Conservation (phyloP, 257 asterid genomes). For the Cordia subcordata region DNA sequence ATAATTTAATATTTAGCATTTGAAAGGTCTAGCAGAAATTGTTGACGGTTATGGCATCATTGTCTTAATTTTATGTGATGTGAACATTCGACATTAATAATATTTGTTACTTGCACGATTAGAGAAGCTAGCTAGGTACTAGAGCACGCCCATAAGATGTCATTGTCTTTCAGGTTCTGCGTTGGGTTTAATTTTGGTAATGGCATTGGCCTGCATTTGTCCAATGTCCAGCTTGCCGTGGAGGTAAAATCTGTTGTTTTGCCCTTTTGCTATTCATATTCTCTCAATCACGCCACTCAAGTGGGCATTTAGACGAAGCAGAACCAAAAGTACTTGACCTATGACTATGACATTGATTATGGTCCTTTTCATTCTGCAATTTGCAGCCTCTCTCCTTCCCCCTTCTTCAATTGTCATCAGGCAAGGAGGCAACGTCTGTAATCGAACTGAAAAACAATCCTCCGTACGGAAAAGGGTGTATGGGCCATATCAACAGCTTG, state of each 20-base stretch:
- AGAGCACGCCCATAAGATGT: conserved; percentile 2
- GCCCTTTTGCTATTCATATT: conserved; percentile 13
- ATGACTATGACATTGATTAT: neutral
- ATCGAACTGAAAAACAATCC: neutral
- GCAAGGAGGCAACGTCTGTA: conserved; percentile 8
- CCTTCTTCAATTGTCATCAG: conserved; percentile 3
- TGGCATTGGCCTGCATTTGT: neutral
- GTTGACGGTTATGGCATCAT: conserved; percentile 6
- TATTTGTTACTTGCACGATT: conserved; percentile 31
- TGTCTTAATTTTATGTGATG: conserved; percentile 24
- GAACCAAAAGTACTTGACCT: neutral
- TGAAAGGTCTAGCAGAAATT: conserved; percentile 2
- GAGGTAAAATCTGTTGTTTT: conserved; percentile 6
- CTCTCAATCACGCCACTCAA: conserved; percentile 4
- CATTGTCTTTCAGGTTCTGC: conserved; percentile 25
- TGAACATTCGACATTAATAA: conserved; percentile 1
- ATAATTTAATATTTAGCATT: neutral
- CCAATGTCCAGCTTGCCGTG: conserved; percentile 1
- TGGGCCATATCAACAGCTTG: neutral
- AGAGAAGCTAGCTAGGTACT: conserved; percentile 10
- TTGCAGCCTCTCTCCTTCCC: neutral
- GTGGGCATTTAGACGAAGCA: neutral
- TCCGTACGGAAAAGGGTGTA: neutral
- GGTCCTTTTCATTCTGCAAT: conserved; percentile 23
- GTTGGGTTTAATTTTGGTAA: conserved; percentile 3